Conservation (phyloP, 2,329 filamentous ascomycete species). For the Xylaria sp. region DNA sequence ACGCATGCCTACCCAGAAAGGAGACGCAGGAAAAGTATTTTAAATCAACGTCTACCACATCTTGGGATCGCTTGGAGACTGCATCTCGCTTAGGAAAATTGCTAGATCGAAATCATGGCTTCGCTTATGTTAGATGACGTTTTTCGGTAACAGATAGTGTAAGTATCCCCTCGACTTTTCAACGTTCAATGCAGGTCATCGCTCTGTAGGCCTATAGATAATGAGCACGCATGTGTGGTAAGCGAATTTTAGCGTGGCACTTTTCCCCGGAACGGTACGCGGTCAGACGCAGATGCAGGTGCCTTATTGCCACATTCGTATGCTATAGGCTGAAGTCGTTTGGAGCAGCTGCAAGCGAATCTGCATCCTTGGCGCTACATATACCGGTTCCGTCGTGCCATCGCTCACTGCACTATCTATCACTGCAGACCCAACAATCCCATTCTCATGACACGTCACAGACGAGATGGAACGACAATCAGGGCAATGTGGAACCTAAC, state of each 20-base stretch:
- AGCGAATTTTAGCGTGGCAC: slow-evolving; percentile 25
- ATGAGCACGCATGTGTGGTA: slow-evolving; percentile 5
- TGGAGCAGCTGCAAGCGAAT: slow-evolving; percentile 25
- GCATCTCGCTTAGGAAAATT: slow-evolving; percentile 21
- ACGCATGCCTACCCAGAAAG: background rate
- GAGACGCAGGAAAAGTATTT: background rate
- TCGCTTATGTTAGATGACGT: slow-evolving; percentile 30
- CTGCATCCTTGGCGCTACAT: slow-evolving; percentile 12
- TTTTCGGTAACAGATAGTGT: background rate
- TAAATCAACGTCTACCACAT: slow-evolving; percentile 11
- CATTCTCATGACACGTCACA: slow-evolving; percentile 17
- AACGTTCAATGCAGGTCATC: background rate
- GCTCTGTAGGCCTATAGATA: background rate
- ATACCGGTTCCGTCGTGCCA: slow-evolving; percentile 6
- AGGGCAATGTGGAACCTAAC: background rate
- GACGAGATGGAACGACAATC: background rate
- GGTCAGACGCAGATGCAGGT: slow-evolving; percentile 11
- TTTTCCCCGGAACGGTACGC: background rate
- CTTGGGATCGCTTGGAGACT: background rate
- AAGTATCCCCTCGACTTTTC: background rate
- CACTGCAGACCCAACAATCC: background rate
- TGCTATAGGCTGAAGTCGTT: slow-evolving; percentile 31
- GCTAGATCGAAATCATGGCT: background rate
- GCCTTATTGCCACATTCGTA: background rate
- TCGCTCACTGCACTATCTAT: background rate